A percentile compares a stretch with the other conserved stretches of the same genome.
Evolutionary conservation across 2,329 filamentous ascomycete genomes (phyloP).

Genomic region (Colletotrichum liriopes): DNA sequence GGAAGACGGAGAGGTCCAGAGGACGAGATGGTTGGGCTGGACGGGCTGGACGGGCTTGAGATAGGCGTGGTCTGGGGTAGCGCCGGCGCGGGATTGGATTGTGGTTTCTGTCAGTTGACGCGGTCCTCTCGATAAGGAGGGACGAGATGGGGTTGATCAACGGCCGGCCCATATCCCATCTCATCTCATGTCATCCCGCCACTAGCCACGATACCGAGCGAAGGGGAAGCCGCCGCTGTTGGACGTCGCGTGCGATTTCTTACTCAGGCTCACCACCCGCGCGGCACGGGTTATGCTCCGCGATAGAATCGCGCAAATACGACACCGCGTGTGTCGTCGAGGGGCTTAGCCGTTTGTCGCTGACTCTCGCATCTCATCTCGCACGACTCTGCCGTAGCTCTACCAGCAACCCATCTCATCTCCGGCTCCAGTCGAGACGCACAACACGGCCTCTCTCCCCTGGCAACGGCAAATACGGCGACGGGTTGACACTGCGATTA

Average conservation of each 20-base stretch:
- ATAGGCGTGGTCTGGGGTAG: conserved; percentile 4
- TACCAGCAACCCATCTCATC: not conserved
- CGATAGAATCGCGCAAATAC: no score
- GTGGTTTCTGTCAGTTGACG: not conserved
- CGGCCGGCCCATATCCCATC: not conserved
- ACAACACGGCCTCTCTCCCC: not conserved
- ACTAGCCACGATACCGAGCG: not conserved
- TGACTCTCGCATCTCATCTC: no score
- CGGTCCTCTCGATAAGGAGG: not conserved
- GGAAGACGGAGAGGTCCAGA: not conserved
- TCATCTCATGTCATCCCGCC: not conserved
- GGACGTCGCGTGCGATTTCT: not conserved
- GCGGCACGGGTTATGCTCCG: no score
- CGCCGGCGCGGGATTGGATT: not conserved
- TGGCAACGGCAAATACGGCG: not conserved
- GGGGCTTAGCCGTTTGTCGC: no score
- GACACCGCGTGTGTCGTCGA: no score
- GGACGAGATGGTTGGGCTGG: conserved; percentile 3
- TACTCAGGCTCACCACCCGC: not conserved
- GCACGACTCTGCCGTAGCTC: no score
- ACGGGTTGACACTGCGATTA: not conserved
- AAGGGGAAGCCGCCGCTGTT: not conserved
- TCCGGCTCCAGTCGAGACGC: not conserved
- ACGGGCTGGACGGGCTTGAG: conserved; percentile 1
- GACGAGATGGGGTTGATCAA: not conserved